Evolutionary conservation across 108 stramenopile species (phyloP), one percentile per base, ranked within the genome.

Genomic region (Seminavis robusta): DNA sequence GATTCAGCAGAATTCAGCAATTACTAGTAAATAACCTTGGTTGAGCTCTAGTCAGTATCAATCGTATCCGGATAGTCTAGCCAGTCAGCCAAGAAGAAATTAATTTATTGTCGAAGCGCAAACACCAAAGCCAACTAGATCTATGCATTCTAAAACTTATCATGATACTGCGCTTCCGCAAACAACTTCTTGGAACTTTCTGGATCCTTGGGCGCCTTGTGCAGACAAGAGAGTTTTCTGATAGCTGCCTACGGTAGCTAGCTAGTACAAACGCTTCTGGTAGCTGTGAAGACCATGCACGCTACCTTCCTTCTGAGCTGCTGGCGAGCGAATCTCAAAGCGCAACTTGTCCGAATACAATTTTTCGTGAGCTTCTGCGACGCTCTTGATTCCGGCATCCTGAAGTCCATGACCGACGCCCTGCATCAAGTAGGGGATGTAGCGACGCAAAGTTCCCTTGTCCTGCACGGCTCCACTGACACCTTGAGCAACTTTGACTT

Each of bases 381-480:
- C 62, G 59, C 81, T 80, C 41, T 69, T 69, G 33, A 88, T 63
- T 24, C 96, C 97, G 9, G 92, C 88, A 74, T 95, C 95, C 76
- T 98, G 99, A 53, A 99, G 60, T n/a, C 99, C 99, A 59, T 99
- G 99, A 52, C 90, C 73, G 16, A 99, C 92, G 32, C 98, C 98
- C 68, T 96, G 94, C 43, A 86, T 79, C 37, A 99, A 73, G 71
- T 99, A 99, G 6, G 99, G 99, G 52, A 99, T 78, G 84, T 98
- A 99, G 21, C 92, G 76, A 40, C 79, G 76, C 33, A 99, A 63
- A 19, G 97, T 95, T 45, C 99, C 99, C 69, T 98, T 98, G 71
- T 99, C 99, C 27, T 93, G 91, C 6, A 99, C 99, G 33, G 97
- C 92, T n/a, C 99, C 99, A 47, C 90, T 89, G 3, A 99, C 99